A percentile compares a stretch with the other conserved stretches of the same genome.
Conservation (phyloP, 345 rosid species). For the Eucalyptus virginea region DNA sequence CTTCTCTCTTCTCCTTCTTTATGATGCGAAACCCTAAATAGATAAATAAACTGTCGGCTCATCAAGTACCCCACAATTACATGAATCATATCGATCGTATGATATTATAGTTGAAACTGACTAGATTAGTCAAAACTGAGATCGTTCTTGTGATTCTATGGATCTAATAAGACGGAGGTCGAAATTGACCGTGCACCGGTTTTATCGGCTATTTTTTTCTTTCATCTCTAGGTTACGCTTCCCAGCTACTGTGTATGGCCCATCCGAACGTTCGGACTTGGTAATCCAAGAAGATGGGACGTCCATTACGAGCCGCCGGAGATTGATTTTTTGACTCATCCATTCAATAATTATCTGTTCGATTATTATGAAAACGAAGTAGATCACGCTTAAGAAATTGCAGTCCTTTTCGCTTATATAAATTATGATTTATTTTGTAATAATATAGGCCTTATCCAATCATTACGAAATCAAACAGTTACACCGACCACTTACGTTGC, state of each 20-base stretch:
- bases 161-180: background rate
- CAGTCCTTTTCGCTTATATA: background rate
- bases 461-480: background rate
- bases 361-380: background rate
- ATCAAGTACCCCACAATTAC: background rate
- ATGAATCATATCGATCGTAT: too few relatives aligned
- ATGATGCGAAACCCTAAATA: background rate
- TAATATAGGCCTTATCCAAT: background rate
- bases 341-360: background rate
- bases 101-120: background rate
- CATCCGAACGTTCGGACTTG: background rate
- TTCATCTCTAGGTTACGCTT: too few relatives aligned
- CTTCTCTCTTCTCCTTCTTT: background rate
- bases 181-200: background rate
- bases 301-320: background rate
- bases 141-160: background rate
- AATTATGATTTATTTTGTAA: background rate
- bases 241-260: background rate
- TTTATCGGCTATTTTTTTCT: background rate
- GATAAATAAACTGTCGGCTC: too few relatives aligned
- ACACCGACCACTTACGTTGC: background rate
- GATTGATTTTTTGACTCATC: background rate
- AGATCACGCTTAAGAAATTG: background rate
- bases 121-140: background rate
- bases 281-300: background rate